Percentiles rank a stretch among this genome's conserved stretches.
Conservation (phyloP, 2,329 filamentous ascomycete species). For the Colletotrichum musicola region DNA sequence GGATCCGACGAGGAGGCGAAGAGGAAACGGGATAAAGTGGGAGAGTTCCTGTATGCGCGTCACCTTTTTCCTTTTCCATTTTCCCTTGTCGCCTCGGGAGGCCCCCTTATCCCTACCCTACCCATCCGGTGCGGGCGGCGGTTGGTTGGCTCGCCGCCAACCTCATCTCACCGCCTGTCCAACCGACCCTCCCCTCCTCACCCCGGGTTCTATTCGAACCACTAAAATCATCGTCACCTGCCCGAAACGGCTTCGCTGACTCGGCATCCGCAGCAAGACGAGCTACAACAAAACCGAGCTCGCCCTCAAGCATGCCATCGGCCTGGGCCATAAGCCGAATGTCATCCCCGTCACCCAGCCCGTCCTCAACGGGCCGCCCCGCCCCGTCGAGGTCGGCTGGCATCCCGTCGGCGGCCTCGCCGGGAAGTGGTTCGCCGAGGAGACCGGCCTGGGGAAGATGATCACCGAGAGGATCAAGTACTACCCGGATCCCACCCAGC, state of each 20-base stretch:
- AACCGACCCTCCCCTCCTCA: constrained; percentile 23
- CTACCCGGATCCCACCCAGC: constrained; percentile 71
- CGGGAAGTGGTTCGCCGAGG: constrained; percentile 70
- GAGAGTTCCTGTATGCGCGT: constrained; percentile 49
- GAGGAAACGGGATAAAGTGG: constrained; percentile 49
- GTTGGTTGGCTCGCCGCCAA: too few relatives aligned
- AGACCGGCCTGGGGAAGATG: constrained; percentile 66
- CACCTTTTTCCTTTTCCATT: background rate
- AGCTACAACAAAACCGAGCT: constrained; percentile 55
- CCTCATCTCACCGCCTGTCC: background rate
- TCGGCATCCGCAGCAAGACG: constrained; percentile 44
- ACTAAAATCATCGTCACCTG: background rate
- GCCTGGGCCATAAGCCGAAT: constrained; percentile 59
- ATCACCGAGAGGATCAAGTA: constrained; percentile 67
- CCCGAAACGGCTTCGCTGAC: constrained; percentile 29
- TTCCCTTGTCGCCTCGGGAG: background rate
- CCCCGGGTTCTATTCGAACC: background rate
- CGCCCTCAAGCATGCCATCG: constrained; percentile 56
- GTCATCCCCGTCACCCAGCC: constrained; percentile 56
- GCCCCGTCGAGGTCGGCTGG: constrained; percentile 68
- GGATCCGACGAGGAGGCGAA: constrained; percentile 42
- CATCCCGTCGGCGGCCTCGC: constrained; percentile 68
- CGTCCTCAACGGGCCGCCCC: constrained; percentile 50
- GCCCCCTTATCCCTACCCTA: constrained; percentile 8
- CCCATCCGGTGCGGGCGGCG: background rate